Evolutionary conservation across 202 grass and related monocot species (phyloP).

Genomic region (Zizania palustris): DNA sequence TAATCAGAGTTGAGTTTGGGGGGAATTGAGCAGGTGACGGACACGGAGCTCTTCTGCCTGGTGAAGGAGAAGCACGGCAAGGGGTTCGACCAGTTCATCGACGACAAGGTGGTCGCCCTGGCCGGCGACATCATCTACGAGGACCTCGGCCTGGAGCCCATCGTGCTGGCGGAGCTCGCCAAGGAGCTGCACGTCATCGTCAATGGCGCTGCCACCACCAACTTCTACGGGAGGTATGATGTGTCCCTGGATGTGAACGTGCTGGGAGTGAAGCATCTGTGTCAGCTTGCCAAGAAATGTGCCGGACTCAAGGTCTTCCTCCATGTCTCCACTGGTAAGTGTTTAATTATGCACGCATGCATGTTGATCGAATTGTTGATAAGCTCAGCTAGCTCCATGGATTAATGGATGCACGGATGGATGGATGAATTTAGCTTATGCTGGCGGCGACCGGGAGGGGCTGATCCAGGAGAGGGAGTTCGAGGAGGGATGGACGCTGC

Average conservation of each 20-base stretch:
- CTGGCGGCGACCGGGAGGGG: slow-evolving; percentile 55
- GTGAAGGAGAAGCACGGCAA: slow-evolving; percentile 66
- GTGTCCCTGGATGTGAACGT: slow-evolving; percentile 77
- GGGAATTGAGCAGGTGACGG: slow-evolving; percentile 53
- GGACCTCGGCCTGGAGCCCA: slow-evolving; percentile 54
- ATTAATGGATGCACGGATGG: no score
- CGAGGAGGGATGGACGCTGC: slow-evolving; percentile 50
- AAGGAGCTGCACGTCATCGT: slow-evolving; percentile 59
- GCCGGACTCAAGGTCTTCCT: slow-evolving; percentile 69
- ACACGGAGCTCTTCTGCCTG: slow-evolving; percentile 56
- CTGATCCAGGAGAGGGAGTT: slow-evolving; percentile 66
- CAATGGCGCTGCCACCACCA: slow-evolving; percentile 68
- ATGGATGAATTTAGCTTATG: slow-evolving; percentile 40
- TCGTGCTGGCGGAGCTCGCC: slow-evolving; percentile 29
- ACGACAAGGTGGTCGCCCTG: slow-evolving; percentile 58
- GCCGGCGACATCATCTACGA: slow-evolving; percentile 57
- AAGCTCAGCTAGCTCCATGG: no score
- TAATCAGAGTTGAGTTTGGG: not conserved
- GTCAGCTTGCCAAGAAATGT: slow-evolving; percentile 73
- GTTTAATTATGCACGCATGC: no score
- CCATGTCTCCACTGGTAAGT: slow-evolving; percentile 77
- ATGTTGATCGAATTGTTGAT: no score
- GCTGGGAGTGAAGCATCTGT: slow-evolving; percentile 74
- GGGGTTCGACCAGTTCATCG: slow-evolving; percentile 45
- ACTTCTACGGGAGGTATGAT: slow-evolving; percentile 71